Conservation (phyloP, 1,284 basidiomycete species). For the Calocybe gambosa region DNA sequence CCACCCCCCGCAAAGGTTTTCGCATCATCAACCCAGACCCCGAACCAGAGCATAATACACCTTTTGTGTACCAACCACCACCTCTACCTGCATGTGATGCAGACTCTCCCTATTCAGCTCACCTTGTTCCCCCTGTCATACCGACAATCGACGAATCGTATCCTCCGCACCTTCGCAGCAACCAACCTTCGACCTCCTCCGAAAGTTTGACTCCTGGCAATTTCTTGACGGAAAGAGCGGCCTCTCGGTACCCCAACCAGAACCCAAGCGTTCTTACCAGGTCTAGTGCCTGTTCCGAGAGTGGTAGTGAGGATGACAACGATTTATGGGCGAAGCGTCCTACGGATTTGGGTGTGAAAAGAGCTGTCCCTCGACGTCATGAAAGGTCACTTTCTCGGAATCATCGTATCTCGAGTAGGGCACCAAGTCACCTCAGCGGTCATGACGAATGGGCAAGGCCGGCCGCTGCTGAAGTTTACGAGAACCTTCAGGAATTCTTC, state of each 20-base stretch:
- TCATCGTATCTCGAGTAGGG: conserved; percentile 13
- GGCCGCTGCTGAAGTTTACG: conserved; percentile 78
- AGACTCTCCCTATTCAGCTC: conserved; percentile 14
- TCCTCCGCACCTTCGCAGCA: not conserved
- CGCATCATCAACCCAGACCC: conserved; percentile 17
- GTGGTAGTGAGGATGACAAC: conserved; percentile 21
- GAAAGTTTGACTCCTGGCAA: not conserved
- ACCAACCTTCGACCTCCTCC: not conserved
- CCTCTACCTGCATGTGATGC: conserved; percentile 13
- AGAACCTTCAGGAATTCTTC: conserved; percentile 85
- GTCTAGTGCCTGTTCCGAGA: conserved; percentile 14
- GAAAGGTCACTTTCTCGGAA: conserved; percentile 5
- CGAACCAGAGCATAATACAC: conserved; percentile 13
- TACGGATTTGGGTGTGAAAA: conserved; percentile 13
- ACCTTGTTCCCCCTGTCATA: conserved; percentile 10
- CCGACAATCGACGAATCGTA: conserved; percentile 5
- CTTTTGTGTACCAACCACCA: conserved; percentile 16
- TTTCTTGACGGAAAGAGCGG: not conserved
- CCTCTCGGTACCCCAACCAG: conserved; percentile 1
- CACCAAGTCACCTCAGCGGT: conserved; percentile 26
- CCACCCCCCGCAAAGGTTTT: conserved; percentile 14
- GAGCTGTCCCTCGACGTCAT: not conserved
- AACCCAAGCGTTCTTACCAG: not conserved
- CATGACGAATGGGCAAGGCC: conserved; percentile 50
- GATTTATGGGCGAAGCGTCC: conserved; percentile 28